Conservation (phyloP, 208 protist species). For the Crithidia acanthocephali region DNA sequence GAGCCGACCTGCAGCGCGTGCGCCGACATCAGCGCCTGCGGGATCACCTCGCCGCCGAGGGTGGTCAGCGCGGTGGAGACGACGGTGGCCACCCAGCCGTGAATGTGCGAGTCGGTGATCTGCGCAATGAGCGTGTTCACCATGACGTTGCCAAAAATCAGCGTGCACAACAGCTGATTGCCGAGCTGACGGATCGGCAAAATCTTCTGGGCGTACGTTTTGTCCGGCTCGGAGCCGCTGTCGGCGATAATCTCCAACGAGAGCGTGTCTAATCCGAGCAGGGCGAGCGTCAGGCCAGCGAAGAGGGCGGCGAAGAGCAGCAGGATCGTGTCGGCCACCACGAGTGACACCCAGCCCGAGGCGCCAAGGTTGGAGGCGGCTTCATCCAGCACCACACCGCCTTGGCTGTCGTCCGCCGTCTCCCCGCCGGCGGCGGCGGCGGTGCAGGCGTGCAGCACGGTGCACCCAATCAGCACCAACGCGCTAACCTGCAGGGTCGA, state of each 20-base stretch:
- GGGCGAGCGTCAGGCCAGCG: conserved; percentile 95
- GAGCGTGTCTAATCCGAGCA: conserved; percentile 94
- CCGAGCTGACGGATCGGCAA: conserved; percentile 94
- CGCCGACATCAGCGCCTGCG: conserved; percentile 94
- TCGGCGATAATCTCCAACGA: conserved; percentile 94
- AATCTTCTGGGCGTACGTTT: conserved; percentile 93
- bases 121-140: conserved; percentile 96
- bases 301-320: conserved; percentile 95
- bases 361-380: conserved; percentile 26
- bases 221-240: conserved; percentile 88
- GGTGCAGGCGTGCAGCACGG: neutral
- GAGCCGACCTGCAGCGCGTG: conserved; percentile 94
- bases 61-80: conserved; percentile 95
- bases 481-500: conserved; percentile 1
- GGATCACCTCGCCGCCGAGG: conserved; percentile 96
- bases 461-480: conserved; percentile 2
- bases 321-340: conserved; percentile 83
- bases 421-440: neutral
- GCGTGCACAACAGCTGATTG: conserved; percentile 96
- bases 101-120: conserved; percentile 90
- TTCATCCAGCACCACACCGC: conserved; percentile 9
- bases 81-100: conserved; percentile 89
- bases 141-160: conserved; percentile 97
- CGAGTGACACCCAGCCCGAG: conserved; percentile 71
- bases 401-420: neutral